These are phyloP conservation scores for Catenaria anguillulae DNA, from an alignment of 371 early-diverging fungal species.

Conservation along the genomic window DNA sequence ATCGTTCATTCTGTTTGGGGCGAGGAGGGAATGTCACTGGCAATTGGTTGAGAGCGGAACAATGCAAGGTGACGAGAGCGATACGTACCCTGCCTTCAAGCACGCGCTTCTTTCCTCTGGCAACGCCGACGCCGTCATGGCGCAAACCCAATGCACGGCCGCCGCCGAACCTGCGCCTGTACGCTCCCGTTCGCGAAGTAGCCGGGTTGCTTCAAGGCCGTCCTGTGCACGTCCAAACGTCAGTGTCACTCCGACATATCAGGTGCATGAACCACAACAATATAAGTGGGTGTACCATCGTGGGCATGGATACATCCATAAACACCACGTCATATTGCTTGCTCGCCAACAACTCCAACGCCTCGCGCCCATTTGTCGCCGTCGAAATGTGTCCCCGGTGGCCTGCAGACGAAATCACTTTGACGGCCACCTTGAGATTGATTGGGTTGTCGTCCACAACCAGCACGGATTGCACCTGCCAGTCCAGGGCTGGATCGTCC, in stretches of 20 bases:
- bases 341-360: background rate
- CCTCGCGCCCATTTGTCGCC: background rate
- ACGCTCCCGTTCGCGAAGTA: background rate
- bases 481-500: background rate
- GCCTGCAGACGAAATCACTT: background rate
- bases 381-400: background rate
- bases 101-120: constrained; percentile 1
- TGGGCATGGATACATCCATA: background rate
- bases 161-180: background rate
- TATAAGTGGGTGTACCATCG: background rate
- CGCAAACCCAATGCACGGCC: background rate
- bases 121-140: constrained; percentile 8
- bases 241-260: no score
- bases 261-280: no score
- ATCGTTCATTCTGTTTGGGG: background rate
- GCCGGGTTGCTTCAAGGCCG: background rate
- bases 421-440: background rate
- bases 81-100: background rate
- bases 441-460: constrained; percentile 2
- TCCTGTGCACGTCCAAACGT: background rate
- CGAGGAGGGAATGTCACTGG: background rate
- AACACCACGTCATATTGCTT: background rate
- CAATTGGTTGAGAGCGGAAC: background rate
- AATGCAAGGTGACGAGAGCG: no score
- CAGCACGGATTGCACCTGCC: background rate